Evolutionary conservation across 768 basidiomycete species (phyloP).

Genomic region (Psilocybe sp.): DNA sequence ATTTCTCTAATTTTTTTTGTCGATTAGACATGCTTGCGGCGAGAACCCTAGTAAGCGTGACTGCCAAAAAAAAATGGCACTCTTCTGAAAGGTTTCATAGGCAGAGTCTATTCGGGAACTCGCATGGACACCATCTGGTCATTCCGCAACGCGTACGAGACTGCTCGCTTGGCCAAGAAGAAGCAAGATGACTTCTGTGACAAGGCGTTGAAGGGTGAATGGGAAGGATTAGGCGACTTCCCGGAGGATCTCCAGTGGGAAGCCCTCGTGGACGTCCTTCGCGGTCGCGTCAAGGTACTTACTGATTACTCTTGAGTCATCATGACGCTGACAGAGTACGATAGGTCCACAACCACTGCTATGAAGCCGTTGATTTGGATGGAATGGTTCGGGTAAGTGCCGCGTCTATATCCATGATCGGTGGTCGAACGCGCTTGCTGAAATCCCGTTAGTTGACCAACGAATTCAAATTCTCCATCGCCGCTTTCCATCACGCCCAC

Average conservation of each 20-base stretch:
- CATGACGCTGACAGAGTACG: neutral
- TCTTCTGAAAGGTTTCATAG: constrained; percentile 21
- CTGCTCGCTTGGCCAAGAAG: constrained; percentile 58
- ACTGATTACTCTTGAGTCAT: neutral
- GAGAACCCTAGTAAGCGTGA: constrained; percentile 61
- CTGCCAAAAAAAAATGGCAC: no score
- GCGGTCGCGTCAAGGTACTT: constrained; percentile 68
- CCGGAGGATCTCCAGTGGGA: constrained; percentile 74
- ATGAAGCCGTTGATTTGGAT: constrained; percentile 68
- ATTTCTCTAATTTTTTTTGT: neutral
- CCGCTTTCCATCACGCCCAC: constrained; percentile 77
- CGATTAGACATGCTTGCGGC: constrained; percentile 44
- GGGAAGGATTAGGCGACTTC: constrained; percentile 50
- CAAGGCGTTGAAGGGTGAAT: constrained; percentile 45
- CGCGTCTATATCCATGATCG: no score
- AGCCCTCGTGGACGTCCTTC: constrained; percentile 70
- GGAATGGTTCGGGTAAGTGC: constrained; percentile 55
- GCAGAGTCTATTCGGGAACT: constrained; percentile 42
- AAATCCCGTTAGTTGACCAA: constrained; percentile 59
- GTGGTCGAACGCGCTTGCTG: no score
- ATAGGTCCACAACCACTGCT: constrained; percentile 57
- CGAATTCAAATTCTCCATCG: constrained; percentile 71
- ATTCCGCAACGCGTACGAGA: constrained; percentile 63
- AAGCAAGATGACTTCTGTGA: constrained; percentile 64
- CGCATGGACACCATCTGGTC: constrained; percentile 68